These are phyloP conservation scores for Fomitopsis palustris DNA, from an alignment of 1,284 basidiomycete genomes.

Conservation along the genomic window DNA sequence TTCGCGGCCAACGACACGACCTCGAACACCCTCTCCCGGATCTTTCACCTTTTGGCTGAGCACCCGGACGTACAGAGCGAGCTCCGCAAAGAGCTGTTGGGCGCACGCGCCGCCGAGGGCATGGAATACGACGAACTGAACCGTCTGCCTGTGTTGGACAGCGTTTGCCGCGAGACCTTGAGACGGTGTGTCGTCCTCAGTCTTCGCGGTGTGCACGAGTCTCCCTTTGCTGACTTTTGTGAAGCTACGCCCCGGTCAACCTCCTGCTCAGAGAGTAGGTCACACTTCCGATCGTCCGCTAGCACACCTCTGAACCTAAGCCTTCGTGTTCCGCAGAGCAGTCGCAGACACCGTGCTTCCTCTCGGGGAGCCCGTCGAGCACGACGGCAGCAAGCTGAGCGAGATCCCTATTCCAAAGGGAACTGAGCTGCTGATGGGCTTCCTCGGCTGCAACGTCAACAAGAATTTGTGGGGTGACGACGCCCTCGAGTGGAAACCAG, in stretches of 20 bases:
- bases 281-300: too few species aligned
- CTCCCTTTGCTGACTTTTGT: not conserved
- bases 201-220: not conserved
- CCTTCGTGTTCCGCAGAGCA: not conserved
- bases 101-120: slow-evolving; percentile 11
- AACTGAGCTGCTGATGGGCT: too few species aligned
- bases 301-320: too few species aligned
- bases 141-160: slow-evolving; percentile 19
- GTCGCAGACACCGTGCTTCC: slow-evolving; percentile 12
- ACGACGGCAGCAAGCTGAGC: slow-evolving; percentile 11
- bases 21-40: slow-evolving; percentile 17
- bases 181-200: slow-evolving; percentile 15
- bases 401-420: slow-evolving; percentile 6
- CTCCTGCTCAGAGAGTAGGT: too few species aligned
- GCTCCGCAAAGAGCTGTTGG: slow-evolving; percentile 17
- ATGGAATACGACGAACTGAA: slow-evolving; percentile 19
- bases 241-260: too few species aligned
- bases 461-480: too few species aligned
- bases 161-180: slow-evolving; percentile 22
- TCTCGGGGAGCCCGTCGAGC: slow-evolving; percentile 8
- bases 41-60: slow-evolving; percentile 15
- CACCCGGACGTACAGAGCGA: slow-evolving; percentile 17
- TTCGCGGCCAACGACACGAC: slow-evolving; percentile 24
- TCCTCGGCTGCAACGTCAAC: too few species aligned
- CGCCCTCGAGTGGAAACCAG: too few species aligned